These are phyloP conservation scores for Neurospora intermedia DNA, from an alignment of 495 filamentous ascomycete species.

Conservation along the genomic window DNA sequence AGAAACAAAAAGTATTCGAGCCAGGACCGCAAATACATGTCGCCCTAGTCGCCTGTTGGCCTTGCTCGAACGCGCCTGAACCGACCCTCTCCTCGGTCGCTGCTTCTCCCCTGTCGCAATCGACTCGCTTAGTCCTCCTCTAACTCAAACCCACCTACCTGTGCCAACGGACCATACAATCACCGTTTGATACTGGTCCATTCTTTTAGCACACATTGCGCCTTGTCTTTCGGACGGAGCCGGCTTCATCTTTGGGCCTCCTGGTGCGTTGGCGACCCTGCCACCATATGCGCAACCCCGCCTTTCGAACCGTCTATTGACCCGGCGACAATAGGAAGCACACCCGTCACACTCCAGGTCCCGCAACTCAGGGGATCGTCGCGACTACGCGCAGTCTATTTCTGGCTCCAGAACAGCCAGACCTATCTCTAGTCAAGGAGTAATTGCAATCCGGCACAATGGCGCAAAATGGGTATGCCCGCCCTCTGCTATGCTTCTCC, in stretches of 20 bases:
- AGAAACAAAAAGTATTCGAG: neutral
- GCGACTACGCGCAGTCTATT: neutral
- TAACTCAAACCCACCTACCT: neutral
- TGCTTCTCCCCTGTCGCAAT: neutral
- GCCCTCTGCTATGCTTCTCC: neutral
- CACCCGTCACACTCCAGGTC: neutral
- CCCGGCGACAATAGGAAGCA: neutral
- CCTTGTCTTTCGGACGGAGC: neutral
- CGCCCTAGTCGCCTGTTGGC: conserved; percentile 5
- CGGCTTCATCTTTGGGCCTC: neutral
- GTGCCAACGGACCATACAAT: neutral
- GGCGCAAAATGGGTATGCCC: neutral
- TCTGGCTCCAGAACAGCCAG: neutral
- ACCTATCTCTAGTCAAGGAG: neutral
- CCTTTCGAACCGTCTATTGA: neutral
- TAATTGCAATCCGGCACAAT: neutral
- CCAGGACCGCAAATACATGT: conserved; percentile 8
- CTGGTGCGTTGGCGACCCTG: neutral
- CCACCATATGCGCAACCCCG: neutral
- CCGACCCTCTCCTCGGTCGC: conserved; percentile 6
- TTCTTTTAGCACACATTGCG: neutral
- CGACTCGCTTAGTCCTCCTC: neutral
- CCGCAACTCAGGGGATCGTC: neutral
- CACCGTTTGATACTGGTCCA: neutral
- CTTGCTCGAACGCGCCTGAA: conserved; percentile 12